phyloP scores from a whole-genome alignment of 805 yeast genomes.

The Ogataea paradorogensis region DNA sequence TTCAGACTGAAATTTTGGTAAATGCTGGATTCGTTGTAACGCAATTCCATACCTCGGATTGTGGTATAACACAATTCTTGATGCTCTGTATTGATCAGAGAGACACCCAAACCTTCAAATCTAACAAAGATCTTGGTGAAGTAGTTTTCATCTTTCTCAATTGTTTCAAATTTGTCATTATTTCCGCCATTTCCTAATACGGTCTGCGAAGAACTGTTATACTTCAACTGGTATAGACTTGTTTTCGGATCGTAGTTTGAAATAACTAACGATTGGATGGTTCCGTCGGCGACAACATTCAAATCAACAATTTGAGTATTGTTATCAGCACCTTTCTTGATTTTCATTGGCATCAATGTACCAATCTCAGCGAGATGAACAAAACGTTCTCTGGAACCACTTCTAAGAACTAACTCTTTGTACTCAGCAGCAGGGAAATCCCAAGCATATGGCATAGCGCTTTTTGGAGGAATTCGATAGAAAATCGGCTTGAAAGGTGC shows the following conservation, averaged over 20 bases:
- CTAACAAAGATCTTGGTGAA: constrained; percentile 53
- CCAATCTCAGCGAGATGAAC: constrained; percentile 93
- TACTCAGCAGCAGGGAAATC: constrained; percentile 90
- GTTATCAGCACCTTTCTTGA: constrained; percentile 47
- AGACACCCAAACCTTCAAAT: constrained; percentile 84
- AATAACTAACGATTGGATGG: constrained; percentile 82
- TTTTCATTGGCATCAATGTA: constrained; percentile 76
- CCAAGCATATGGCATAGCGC: constrained; percentile 98
- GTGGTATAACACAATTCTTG: constrained; percentile 86
- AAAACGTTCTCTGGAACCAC: constrained; percentile 70
- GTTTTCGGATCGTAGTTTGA: constrained; percentile 76
- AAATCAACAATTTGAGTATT: constrained; percentile 64
- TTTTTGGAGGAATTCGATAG: constrained; percentile 79
- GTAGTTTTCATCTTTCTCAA: constrained; percentile 52
- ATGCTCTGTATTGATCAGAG: constrained; percentile 65
- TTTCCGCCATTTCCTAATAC: constrained; percentile 26
- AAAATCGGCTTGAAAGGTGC: constrained; percentile 70
- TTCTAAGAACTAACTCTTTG: constrained; percentile 73
- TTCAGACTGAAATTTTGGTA: constrained; percentile 79
- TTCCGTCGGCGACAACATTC: constrained; percentile 95
- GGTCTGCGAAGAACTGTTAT: constrained; percentile 28
- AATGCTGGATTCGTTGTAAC: constrained; percentile 78
- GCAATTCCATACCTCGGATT: constrained; percentile 72
- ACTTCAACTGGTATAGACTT: constrained; percentile 64
- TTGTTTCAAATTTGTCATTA: constrained; percentile 52